Evolutionary conservation across 257 asterid species (phyloP).

Genomic region (Solanum appendiculatum): DNA sequence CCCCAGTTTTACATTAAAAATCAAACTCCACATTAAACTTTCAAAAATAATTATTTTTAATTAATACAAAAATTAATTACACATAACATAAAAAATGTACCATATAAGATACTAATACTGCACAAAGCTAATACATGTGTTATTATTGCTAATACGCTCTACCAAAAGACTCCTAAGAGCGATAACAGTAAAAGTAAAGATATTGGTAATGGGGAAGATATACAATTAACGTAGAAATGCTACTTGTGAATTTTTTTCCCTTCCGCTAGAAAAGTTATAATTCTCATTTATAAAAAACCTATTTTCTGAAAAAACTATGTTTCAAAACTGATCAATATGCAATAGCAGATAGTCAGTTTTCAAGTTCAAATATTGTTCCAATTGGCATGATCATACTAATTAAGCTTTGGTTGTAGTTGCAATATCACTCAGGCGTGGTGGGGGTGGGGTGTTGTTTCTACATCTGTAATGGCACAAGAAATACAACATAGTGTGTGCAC

Average conservation of each 20-base stretch:
- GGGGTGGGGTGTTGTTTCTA: not conserved
- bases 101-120: too few species aligned
- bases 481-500: not conserved
- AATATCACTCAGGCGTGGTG: not conserved
- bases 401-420: not conserved
- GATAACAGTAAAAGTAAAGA: not conserved
- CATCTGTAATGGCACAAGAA: not conserved
- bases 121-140: not conserved
- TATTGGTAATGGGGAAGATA: not conserved
- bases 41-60: too few species aligned
- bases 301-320: not conserved
- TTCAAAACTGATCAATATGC: not conserved
- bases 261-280: not conserved
- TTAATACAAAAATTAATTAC: too few species aligned
- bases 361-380: not conserved
- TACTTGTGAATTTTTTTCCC: not conserved
- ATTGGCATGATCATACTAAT: not conserved
- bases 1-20: not conserved
- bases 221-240: not conserved
- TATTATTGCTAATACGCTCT: too few species aligned
- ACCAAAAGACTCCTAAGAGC: too few species aligned
- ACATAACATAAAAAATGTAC: not conserved
- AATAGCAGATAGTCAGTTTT: not conserved
- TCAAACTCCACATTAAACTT: not conserved
- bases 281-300: not conserved